Conservation (phyloP, 306 rosid genomes). For the Cicer pinnatifidum region DNA sequence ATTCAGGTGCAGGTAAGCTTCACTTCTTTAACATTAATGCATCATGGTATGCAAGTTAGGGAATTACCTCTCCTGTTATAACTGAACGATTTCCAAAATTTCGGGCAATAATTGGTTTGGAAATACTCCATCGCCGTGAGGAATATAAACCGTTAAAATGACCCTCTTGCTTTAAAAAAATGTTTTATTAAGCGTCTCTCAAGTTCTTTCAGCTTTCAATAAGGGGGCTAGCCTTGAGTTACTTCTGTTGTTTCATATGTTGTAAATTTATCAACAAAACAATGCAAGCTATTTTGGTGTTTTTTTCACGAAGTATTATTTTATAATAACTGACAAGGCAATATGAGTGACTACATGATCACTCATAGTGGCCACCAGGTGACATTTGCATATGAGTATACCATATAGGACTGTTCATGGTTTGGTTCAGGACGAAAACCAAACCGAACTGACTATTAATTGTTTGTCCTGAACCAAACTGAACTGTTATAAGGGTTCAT, state of each 20-base stretch:
- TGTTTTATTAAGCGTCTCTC: not conserved
- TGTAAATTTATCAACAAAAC: constrained; percentile 23
- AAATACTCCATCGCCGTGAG: not conserved
- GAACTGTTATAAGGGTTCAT: too few relatives aligned
- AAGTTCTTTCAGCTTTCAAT: constrained; percentile 32
- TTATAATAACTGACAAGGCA: constrained; percentile 6
- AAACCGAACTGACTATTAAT: too few relatives aligned
- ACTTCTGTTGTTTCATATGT: constrained; percentile 14
- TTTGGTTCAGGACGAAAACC: too few relatives aligned
- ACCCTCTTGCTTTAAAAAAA: constrained; percentile 12
- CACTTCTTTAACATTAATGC: constrained; percentile 4
- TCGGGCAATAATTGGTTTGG: constrained; percentile 16
- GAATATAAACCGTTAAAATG: constrained; percentile 3
- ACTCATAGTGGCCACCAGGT: not conserved
- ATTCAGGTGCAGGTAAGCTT: constrained; percentile 66
- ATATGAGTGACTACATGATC: constrained; percentile 10
- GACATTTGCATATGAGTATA: constrained; percentile 4
- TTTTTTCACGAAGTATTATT: not conserved
- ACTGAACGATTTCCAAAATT: constrained; percentile 34
- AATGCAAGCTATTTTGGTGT: constrained; percentile 3
- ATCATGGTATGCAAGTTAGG: constrained; percentile 29
- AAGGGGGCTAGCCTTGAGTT: constrained; percentile 9
- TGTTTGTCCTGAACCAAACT: too few relatives aligned
- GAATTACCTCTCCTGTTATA: not conserved
- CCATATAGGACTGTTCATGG: not conserved